phyloP scores from a whole-genome alignment of 192 early-diverging fungal genomes.

The Gamsiella multidivaricata region DNA sequence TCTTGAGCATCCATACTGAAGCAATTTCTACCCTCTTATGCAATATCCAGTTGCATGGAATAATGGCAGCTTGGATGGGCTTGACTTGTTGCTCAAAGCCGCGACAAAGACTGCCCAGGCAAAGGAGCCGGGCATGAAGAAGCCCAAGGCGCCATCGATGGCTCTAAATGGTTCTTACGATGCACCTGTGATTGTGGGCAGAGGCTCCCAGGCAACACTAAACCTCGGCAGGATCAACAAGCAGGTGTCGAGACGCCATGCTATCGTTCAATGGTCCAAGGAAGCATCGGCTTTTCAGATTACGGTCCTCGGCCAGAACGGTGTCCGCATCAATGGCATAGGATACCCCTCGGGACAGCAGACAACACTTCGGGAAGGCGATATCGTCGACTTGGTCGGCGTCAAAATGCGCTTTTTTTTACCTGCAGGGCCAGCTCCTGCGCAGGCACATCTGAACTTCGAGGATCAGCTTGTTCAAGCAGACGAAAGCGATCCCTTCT shows the following conservation, averaged over 20 bases:
- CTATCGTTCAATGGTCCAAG: conserved; percentile 51
- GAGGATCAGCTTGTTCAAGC: conserved; percentile 11
- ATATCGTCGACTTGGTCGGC: conserved; percentile 61
- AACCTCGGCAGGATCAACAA: conserved; percentile 63
- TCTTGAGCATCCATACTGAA: not conserved
- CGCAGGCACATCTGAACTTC: conserved; percentile 12
- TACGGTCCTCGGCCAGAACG: conserved; percentile 61
- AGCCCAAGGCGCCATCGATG: conserved; percentile 24
- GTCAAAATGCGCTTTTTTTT: conserved; percentile 54
- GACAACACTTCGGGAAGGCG: conserved; percentile 43
- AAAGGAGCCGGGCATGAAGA: conserved; percentile 10
- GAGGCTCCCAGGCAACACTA: conserved; percentile 59
- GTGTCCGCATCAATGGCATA: conserved; percentile 55
- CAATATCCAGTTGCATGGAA: conserved; percentile 24
- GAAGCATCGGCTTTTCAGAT: conserved; percentile 47
- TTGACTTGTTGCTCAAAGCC: conserved; percentile 38
- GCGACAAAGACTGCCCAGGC: conserved; percentile 21
- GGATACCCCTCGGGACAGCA: conserved; percentile 53
- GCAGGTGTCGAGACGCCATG: conserved; percentile 63
- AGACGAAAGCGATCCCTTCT: conserved; percentile 1
- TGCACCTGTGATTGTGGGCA: conserved; percentile 54
- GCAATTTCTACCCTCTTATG: not conserved
- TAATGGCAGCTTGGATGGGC: conserved; percentile 17
- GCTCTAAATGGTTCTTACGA: conserved; percentile 37
- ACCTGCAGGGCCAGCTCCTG: conserved; percentile 26